These are phyloP conservation scores for Fusarium fujikuroi DNA, from an alignment of 2,329 filamentous ascomycete species.

Conservation along the genomic window DNA sequence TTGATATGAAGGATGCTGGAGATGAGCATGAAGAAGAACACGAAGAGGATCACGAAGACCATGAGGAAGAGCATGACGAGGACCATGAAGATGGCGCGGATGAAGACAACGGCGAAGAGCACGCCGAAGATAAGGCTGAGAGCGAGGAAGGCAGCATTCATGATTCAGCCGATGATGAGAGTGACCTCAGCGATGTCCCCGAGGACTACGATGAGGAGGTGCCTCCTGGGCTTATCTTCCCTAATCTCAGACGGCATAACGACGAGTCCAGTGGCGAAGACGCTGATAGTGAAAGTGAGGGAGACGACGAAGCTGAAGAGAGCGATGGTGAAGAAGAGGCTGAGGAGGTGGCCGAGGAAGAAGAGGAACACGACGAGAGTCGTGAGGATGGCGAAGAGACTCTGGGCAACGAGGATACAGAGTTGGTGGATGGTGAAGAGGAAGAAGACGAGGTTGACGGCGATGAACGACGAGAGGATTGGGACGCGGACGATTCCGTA, in stretches of 20 bases:
- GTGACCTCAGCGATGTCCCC: constrained; percentile 73
- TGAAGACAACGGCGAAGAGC: constrained; percentile 49
- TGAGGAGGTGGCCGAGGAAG: constrained; percentile 31
- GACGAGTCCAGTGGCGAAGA: constrained; percentile 51
- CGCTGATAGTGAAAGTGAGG: constrained; percentile 51
- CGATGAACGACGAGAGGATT: constrained; percentile 7
- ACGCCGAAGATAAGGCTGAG: constrained; percentile 49
- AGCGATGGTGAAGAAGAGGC: constrained; percentile 34
- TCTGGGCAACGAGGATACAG: constrained; percentile 31
- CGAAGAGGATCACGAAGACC: constrained; percentile 42
- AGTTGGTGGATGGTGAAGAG: constrained; percentile 25
- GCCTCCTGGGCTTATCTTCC: constrained; percentile 64
- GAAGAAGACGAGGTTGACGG: constrained; percentile 21
- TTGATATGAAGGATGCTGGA: constrained; percentile 58
- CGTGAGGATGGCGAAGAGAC: constrained; percentile 33
- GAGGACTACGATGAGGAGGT: constrained; percentile 68
- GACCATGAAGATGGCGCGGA: constrained; percentile 43
- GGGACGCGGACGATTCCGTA: constrained; percentile 17
- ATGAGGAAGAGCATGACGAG: constrained; percentile 44
- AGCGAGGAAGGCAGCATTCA: constrained; percentile 65
- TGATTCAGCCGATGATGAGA: constrained; percentile 75
- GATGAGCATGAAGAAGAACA: constrained; percentile 46
- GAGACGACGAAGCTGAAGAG: constrained; percentile 43
- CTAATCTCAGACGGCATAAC: constrained; percentile 53
- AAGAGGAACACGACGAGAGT: constrained; percentile 7